Conservation (phyloP, 768 basidiomycete species). For the Neoboletus brunneissimus region DNA sequence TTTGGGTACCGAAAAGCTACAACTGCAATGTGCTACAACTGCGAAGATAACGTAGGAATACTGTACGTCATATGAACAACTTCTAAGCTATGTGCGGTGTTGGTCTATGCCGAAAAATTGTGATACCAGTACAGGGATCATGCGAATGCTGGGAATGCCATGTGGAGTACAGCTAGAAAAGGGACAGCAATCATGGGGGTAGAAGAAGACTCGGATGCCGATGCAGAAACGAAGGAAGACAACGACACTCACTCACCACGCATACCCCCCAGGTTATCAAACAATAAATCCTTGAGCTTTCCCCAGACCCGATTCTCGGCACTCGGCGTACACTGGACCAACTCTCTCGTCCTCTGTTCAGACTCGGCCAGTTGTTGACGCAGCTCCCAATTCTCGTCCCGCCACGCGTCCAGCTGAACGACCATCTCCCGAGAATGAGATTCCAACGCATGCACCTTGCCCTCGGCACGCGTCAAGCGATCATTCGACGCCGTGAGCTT, state of each 20-base stretch:
- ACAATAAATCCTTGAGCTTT: constrained; percentile 29
- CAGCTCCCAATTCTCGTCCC: constrained; percentile 20
- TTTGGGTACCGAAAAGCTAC: constrained; percentile 13
- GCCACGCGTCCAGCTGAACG: constrained; percentile 17
- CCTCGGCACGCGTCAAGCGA: constrained; percentile 15
- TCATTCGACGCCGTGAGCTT: constrained; percentile 17
- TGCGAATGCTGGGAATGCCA: constrained; percentile 27
- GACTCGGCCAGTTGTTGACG: constrained; percentile 23
- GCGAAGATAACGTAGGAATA: constrained; percentile 20
- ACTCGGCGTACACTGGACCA: constrained; percentile 12
- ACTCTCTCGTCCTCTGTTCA: constrained; percentile 21
- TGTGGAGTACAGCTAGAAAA: constrained; percentile 15
- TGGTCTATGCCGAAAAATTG: constrained; percentile 24
- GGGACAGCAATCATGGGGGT: neutral
- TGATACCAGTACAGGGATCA: constrained; percentile 22
- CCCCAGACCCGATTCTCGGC: constrained; percentile 27
- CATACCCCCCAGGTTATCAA: constrained; percentile 23
- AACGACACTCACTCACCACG: constrained; percentile 20
- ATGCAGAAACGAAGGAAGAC: constrained; percentile 2
- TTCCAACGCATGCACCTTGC: constrained; percentile 16
- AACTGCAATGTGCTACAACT: constrained; percentile 21
- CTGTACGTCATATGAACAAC: constrained; percentile 14
- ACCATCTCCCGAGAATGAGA: constrained; percentile 21
- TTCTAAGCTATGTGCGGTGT: constrained; percentile 21
- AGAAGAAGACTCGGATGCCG: constrained; percentile 1